Percentiles rank a stretch among this genome's conserved stretches.
These are phyloP conservation scores for Ambrosia artemisiifolia DNA, from an alignment of 129 eudicot species.

Conservation along the genomic window DNA sequence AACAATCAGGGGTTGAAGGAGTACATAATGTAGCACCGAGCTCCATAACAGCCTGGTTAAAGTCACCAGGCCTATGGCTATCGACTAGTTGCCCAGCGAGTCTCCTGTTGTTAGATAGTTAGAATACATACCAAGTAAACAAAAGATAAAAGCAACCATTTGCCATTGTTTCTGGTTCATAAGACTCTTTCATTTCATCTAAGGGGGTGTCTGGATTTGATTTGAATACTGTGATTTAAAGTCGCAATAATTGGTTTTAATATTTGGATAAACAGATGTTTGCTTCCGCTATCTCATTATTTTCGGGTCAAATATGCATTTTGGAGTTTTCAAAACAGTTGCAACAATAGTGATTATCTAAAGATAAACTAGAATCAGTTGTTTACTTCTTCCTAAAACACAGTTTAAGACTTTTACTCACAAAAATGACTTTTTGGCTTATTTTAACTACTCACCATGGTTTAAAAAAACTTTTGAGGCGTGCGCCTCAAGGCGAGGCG, in stretches of 20 bases:
- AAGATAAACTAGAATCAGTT: too few species aligned
- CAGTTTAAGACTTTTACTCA: background rate
- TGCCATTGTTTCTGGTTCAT: background rate
- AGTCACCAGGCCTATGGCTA: conserved; percentile 86
- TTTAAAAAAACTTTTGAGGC: too few species aligned
- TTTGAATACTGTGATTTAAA: background rate
- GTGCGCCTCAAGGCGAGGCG: too few species aligned
- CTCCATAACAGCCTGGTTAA: conserved; percentile 98
- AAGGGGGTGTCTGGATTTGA: background rate
- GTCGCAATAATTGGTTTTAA: background rate
- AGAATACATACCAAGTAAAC: background rate
- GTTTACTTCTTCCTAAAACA: background rate
- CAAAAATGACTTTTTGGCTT: background rate
- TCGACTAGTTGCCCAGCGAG: conserved; percentile 83
- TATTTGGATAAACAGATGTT: background rate
- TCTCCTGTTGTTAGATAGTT: conserved; percentile 45
- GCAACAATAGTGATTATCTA: background rate
- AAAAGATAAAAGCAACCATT: background rate
- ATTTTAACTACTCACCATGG: background rate
- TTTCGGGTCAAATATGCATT: background rate
- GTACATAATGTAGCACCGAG: conserved; percentile 94
- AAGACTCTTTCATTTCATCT: background rate
- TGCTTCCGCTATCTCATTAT: background rate
- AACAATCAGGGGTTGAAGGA: conserved; percentile 56
- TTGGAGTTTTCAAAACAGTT: background rate